phyloP scores from a whole-genome alignment of 345 rosid species.

The Euphorbia peplus region DNA sequence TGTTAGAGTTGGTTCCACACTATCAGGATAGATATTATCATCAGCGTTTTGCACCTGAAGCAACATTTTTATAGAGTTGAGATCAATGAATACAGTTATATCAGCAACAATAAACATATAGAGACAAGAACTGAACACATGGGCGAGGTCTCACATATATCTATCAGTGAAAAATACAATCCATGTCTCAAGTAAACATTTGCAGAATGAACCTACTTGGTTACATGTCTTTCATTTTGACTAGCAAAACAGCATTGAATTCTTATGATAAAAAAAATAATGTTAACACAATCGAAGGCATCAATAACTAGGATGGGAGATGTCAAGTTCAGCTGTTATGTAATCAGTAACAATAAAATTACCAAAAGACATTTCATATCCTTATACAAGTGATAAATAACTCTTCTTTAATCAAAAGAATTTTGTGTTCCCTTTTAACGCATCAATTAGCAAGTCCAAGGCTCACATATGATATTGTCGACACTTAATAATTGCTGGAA shows the following conservation, averaged over 20 bases:
- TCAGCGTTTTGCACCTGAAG: slow-evolving; percentile 98
- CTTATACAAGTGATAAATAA: neutral
- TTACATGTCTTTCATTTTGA: neutral
- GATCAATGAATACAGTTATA: neutral
- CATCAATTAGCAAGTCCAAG: neutral
- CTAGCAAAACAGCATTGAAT: neutral
- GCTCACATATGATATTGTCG: neutral
- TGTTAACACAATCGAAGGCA: neutral
- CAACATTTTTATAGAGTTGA: slow-evolving; percentile 9
- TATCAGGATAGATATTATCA: slow-evolving; percentile 72
- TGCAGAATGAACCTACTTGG: neutral
- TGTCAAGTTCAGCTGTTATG: neutral
- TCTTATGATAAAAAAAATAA: neutral
- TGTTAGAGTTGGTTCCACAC: slow-evolving; percentile 72
- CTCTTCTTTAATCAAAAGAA: neutral
- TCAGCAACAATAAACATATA: neutral
- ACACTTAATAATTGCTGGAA: neutral
- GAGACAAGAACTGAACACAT: too few species aligned
- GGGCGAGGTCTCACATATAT: too few species aligned
- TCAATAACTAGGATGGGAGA: neutral
- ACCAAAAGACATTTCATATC: neutral
- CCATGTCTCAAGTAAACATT: neutral
- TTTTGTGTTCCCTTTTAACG: neutral
- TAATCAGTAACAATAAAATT: too few species aligned
- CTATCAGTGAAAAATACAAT: neutral